Evolutionary conservation across 345 rosid genomes (phyloP).

Genomic region (Brassica cretica): DNA sequence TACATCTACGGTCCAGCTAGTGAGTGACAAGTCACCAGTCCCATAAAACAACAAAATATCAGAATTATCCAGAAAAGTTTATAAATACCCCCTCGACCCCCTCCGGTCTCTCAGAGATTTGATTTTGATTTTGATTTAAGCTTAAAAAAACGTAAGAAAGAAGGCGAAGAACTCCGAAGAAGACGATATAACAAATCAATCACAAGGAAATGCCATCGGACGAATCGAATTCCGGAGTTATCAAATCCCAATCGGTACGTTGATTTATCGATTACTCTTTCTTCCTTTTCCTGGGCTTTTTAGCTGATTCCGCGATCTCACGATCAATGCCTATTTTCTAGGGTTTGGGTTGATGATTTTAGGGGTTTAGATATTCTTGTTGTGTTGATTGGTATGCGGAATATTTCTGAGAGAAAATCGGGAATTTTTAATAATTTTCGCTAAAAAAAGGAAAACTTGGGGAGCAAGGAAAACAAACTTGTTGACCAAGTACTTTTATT

Average conservation of each 20-base stretch:
- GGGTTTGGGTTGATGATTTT: constrained; percentile 14
- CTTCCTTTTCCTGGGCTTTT: constrained; percentile 16
- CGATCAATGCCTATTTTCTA: neutral
- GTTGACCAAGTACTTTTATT: constrained; percentile 1
- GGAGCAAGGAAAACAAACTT: constrained; percentile 20
- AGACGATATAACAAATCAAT: neutral
- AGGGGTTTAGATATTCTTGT: neutral
- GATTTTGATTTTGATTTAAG: neutral
- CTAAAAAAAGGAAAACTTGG: constrained; percentile 15
- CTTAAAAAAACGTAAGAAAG: neutral
- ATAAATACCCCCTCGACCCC: constrained; percentile 23
- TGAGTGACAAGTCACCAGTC: constrained; percentile 17
- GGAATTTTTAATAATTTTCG: neutral
- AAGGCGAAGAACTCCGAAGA: constrained; percentile 3
- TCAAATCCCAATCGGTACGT: constrained; percentile 9
- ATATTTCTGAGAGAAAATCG: neutral
- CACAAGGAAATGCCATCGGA: neutral
- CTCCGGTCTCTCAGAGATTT: neutral
- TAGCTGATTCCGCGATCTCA: neutral
- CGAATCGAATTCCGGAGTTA: neutral
- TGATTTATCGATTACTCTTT: neutral
- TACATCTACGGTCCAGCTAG: neutral
- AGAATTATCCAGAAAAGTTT: constrained; percentile 30
- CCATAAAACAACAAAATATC: constrained; percentile 9
- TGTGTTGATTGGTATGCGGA: neutral